Evolutionary conservation across 257 asterid species (phyloP).

Genomic region (Leonotis leonurus): DNA sequence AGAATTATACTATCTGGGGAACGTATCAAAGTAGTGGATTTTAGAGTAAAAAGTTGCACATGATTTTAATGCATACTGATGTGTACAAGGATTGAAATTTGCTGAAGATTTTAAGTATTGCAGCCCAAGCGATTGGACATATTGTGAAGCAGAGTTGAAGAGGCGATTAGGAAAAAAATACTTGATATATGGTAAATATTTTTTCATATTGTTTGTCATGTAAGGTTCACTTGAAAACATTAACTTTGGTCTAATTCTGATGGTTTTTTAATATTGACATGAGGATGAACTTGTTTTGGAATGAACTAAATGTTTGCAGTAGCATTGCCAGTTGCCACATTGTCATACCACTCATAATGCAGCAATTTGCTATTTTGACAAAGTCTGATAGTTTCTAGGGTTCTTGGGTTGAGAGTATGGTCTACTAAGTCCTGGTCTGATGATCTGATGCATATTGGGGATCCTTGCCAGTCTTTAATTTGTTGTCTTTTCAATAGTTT

Average conservation of each 20-base stretch:
- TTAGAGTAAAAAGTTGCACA: neutral
- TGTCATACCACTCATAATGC: neutral
- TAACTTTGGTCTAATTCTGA: neutral
- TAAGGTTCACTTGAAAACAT: neutral
- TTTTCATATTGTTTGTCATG: neutral
- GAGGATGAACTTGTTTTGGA: neutral
- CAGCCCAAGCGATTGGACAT: constrained; percentile 92
- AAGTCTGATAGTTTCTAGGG: neutral
- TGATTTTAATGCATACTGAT: neutral
- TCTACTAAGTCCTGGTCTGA: neutral
- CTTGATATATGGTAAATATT: constrained; percentile 56
- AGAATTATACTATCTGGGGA: neutral
- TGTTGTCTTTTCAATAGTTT: neutral
- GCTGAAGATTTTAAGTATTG: constrained; percentile 26
- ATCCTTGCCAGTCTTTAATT: neutral
- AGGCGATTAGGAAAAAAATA: constrained; percentile 64
- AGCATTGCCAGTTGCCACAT: neutral
- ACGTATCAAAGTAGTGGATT: too few relatives aligned
- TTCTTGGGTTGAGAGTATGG: neutral
- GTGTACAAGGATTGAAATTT: constrained; percentile 7
- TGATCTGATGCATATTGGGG: neutral
- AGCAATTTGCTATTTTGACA: neutral
- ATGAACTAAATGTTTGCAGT: neutral
- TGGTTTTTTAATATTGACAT: neutral
- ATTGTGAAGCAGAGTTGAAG: constrained; percentile 78